Base-by-base conservation (phyloP, 108 stramenopile genomes). In the Mayamaea pseudoterrestris region DNA sequence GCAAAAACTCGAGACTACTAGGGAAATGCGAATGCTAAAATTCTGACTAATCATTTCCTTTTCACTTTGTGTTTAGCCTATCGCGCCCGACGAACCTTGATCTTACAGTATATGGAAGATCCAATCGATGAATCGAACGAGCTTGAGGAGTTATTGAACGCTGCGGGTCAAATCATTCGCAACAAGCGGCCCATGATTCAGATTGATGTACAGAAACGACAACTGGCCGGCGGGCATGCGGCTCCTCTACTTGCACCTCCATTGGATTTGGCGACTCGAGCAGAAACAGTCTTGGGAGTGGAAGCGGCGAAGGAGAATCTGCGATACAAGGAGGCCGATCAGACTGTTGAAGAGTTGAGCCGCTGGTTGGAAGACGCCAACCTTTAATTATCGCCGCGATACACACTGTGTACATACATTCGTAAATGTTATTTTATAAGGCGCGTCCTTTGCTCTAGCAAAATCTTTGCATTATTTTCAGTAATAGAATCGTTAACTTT, bases 141-240 rank as follows among this genome's bases (percentile, higher is more conserved):
- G n/a, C 44, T 95, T 34, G 77, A 89, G 45, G 70, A 76, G 39
- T 63, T 84, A 25, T 48, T 95, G 30, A 69, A 66, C 44, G 94
- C 86, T 53, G 84, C 89, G 2, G 76, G 74, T 40, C 82, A 77
- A 55, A 72, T 88, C 25, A 83, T 74, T 47, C 73, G 82, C 24
- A 95, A 86, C 86, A 80, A 81, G 55, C 60, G 93, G 23, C 93
- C 91, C 24, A 82, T 95, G 89, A 73, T 93, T 43, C 69, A 82
- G 22, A 78, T 93, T 63, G 89, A 93, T 53, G 65, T 88, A 16
- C 63, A 80, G 47, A 64, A 78, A 26, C 71, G 45, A 50, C 50
- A 59, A 1, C 47, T 88, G 43, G 50, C 55, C 31, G 86, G 80
- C 23, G 75, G 72, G 40, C 86, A 88, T 56, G 73, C 69, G 14